Conservation (phyloP, 73 alveolate genomes). For the Uronychia binucleata region DNA sequence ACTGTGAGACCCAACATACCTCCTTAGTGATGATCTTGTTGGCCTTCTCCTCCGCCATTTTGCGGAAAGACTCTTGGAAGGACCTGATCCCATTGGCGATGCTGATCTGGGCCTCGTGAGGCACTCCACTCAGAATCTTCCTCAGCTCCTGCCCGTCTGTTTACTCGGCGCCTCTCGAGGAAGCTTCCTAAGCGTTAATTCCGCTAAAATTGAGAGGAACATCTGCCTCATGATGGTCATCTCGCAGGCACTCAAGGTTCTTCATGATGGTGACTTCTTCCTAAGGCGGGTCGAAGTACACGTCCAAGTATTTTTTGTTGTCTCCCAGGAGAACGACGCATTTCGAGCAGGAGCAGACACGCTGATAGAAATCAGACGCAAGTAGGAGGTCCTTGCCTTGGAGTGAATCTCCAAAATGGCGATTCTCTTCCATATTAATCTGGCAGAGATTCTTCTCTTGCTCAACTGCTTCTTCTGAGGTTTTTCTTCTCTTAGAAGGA, state of each 20-base stretch:
- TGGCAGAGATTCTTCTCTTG: not conserved
- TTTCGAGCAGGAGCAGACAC: conserved; percentile 17
- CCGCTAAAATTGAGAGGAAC: not conserved
- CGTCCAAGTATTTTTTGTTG: conserved; percentile 2
- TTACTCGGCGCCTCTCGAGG: not conserved
- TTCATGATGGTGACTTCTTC: conserved; percentile 9
- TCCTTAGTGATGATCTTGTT: conserved; percentile 18
- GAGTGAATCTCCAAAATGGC: not conserved
- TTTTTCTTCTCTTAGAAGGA: conserved; percentile 6
- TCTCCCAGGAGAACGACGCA: conserved; percentile 6
- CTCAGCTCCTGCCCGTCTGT: conserved; percentile 1
- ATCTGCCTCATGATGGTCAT: not conserved
- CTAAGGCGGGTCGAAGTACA: not conserved
- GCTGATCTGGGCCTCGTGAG: conserved; percentile 35
- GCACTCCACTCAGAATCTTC: not conserved
- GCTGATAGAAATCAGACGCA: conserved; percentile 3
- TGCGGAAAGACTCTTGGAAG: conserved; percentile 22
- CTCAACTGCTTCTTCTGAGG: not conserved
- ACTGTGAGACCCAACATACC: too few relatives aligned
- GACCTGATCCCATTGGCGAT: conserved; percentile 17
- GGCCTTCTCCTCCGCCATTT: conserved; percentile 7
- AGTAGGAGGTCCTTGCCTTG: conserved; percentile 9
- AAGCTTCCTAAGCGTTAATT: too few relatives aligned
- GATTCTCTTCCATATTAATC: not conserved
- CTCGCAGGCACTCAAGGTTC: conserved; percentile 9